These are phyloP conservation scores for Platanthera guangdongensis DNA, from an alignment of 106 monocot genomes.

Conservation along the genomic window DNA sequence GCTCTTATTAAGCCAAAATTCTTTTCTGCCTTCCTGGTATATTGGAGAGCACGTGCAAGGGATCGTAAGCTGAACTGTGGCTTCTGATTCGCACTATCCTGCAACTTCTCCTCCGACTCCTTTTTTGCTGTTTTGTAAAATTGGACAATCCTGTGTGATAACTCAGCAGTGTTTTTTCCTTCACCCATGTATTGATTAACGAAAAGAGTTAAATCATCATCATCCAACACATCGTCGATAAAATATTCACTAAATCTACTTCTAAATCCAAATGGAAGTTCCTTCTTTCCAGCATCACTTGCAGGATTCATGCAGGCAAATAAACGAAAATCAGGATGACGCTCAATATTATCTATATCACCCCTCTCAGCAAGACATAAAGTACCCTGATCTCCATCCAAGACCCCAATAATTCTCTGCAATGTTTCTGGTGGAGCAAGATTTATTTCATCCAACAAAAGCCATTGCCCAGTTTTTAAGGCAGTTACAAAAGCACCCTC, in stretches of 20 bases:
- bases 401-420: constrained; percentile 74
- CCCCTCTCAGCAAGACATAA: constrained; percentile 89
- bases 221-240: constrained; percentile 91
- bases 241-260: constrained; percentile 87
- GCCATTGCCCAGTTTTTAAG: constrained; percentile 79
- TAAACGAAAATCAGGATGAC: constrained; percentile 67
- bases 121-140: constrained; percentile 82
- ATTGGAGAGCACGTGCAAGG: constrained; percentile 83
- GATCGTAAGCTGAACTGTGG: constrained; percentile 95
- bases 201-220: constrained; percentile 78
- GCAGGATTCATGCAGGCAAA: constrained; percentile 99
- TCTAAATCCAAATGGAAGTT: constrained; percentile 65
- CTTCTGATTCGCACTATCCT: constrained; percentile 93
- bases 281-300: constrained; percentile 91
- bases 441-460: constrained; percentile 96
- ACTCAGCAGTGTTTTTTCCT: constrained; percentile 9
- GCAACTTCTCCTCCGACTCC: constrained; percentile 69
- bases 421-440: constrained; percentile 88
- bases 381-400: constrained; percentile 74
- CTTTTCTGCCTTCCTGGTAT: constrained; percentile 50
- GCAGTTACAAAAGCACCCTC: constrained; percentile 95
- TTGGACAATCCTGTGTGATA: constrained; percentile 32
- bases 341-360: constrained; percentile 62
- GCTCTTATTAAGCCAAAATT: constrained; percentile 58
- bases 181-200: constrained; percentile 58